Evolutionary conservation across 371 early-diverging fungal species (phyloP).

Genomic region (Gilbertella persicaria): DNA sequence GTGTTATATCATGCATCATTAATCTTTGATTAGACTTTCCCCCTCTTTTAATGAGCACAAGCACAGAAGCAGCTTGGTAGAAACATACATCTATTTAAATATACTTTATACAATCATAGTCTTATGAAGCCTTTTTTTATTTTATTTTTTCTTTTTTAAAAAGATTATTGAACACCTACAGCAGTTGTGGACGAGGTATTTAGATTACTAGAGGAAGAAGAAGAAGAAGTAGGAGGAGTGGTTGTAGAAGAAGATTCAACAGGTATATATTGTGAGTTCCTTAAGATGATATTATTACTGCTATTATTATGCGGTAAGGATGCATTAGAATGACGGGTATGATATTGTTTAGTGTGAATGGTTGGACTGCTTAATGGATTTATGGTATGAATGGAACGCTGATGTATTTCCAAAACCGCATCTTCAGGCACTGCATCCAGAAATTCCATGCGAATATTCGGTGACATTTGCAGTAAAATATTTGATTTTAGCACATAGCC

Average conservation of each 20-base stretch:
- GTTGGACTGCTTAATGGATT: slow-evolving; percentile 9
- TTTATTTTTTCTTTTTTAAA: slow-evolving; percentile 1
- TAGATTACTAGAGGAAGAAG: slow-evolving; percentile 10
- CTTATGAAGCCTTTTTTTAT: background rate
- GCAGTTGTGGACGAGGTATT: slow-evolving; percentile 6
- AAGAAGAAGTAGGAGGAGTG: slow-evolving; percentile 7
- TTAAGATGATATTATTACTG: background rate
- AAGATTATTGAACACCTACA: slow-evolving; percentile 4
- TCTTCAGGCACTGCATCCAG: slow-evolving; percentile 48
- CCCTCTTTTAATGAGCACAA: slow-evolving; percentile 10
- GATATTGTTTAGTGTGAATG: too few species aligned
- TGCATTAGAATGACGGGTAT: background rate
- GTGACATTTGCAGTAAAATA: slow-evolving; percentile 49
- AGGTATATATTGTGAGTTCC: background rate
- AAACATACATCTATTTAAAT: background rate
- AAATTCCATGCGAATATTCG: slow-evolving; percentile 34
- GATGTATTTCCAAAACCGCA: slow-evolving; percentile 41
- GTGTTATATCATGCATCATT: too few species aligned
- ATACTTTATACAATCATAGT: background rate
- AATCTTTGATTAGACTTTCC: background rate
- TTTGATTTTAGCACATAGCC: slow-evolving; percentile 58
- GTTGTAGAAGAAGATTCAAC: slow-evolving; percentile 1
- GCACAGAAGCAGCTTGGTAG: slow-evolving; percentile 28
- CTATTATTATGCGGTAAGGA: slow-evolving; percentile 1
- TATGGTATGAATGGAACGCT: slow-evolving; percentile 4